Percentiles rank a stretch among this genome's conserved stretches.
These are phyloP conservation scores for Marasmius sp. DNA, from an alignment of 1,284 basidiomycete genomes.

Conservation along the genomic window DNA sequence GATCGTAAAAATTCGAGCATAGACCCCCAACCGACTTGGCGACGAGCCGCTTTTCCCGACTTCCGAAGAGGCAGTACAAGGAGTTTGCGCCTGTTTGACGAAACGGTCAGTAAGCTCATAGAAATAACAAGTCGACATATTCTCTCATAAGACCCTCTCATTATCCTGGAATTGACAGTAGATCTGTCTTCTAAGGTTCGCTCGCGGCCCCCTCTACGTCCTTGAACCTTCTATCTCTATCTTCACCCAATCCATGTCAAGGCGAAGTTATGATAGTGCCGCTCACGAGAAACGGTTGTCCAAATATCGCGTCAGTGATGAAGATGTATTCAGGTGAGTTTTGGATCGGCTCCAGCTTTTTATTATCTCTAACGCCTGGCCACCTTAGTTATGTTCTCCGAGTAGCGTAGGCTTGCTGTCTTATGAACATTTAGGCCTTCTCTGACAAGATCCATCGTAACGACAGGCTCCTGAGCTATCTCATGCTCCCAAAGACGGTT, in stretches of 20 bases:
- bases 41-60: too few species aligned
- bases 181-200: too few species aligned
- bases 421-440: conserved; percentile 3
- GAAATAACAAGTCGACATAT: background rate
- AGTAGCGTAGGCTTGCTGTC: conserved; percentile 60
- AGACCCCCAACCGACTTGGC: too few species aligned
- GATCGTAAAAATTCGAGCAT: too few species aligned
- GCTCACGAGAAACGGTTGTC: conserved; percentile 69
- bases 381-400: conserved; percentile 67
- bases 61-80: background rate
- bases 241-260: conserved; percentile 47
- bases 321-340: conserved; percentile 79
- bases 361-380: conserved; percentile 7
- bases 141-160: background rate
- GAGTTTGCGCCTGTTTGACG: background rate
- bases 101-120: background rate
- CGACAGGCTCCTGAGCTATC: conserved; percentile 63
- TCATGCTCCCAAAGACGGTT: conserved; percentile 62
- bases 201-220: background rate
- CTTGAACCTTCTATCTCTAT: background rate
- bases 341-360: conserved; percentile 9
- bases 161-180: too few species aligned
- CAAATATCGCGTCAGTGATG: conserved; percentile 74
- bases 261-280: conserved; percentile 67
- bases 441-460: conserved; percentile 12